Conservation (phyloP, 352 stramenopile species). For the Thraustochytrium sp. region DNA sequence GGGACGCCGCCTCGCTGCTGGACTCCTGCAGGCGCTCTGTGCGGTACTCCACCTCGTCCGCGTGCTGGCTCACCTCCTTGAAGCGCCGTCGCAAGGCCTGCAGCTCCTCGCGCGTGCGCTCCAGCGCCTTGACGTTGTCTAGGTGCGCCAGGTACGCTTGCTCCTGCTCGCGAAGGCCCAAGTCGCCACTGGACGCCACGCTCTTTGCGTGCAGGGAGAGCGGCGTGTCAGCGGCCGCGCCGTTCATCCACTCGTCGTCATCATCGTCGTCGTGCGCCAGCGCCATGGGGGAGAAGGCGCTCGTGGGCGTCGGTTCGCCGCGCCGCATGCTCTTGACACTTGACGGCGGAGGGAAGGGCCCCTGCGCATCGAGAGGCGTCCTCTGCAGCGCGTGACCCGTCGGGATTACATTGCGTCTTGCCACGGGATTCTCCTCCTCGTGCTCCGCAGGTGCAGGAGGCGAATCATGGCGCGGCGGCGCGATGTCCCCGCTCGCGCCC, state of each 20-base stretch:
- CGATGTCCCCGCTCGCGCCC: too few relatives aligned
- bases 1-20: not conserved
- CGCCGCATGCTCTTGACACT: too few relatives aligned
- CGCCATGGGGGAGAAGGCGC: too few relatives aligned
- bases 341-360: too few relatives aligned
- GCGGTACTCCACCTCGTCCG: not conserved
- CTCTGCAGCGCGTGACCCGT: too few relatives aligned
- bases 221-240: not conserved
- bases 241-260: not conserved
- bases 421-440: not conserved
- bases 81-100: not conserved
- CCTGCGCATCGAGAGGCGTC: too few relatives aligned
- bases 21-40: not conserved
- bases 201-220: too few relatives aligned
- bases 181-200: too few relatives aligned
- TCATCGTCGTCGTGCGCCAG: not conserved
- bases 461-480: too few relatives aligned
- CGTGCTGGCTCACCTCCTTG: not conserved
- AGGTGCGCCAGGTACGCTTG: not conserved
- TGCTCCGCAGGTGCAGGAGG: not conserved
- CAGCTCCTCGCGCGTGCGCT: slow-evolving; percentile 2
- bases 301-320: too few relatives aligned
- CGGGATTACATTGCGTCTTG: not conserved
- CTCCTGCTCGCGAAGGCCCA: too few relatives aligned
- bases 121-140: slow-evolving; percentile 1